These are phyloP conservation scores for Ascoidea rubescens DNA, from an alignment of 805 yeast species.

Conservation along the genomic window DNA sequence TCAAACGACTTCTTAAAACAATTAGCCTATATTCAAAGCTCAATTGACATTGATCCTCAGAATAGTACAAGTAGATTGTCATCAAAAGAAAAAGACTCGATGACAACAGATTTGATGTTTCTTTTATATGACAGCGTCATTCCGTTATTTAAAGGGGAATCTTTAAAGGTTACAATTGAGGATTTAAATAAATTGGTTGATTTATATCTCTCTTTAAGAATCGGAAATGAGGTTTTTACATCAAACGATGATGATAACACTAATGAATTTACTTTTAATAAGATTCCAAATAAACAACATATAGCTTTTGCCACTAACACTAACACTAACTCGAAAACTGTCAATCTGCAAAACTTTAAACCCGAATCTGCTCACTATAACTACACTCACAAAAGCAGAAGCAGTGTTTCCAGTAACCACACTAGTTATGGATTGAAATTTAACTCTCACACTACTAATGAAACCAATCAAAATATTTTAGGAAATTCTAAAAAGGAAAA, in stretches of 20 bases:
- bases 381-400: background rate
- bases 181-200: conserved; percentile 23
- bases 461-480: background rate
- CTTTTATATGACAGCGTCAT: conserved; percentile 18
- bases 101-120: conserved; percentile 20
- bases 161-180: conserved; percentile 21
- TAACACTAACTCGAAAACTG: background rate
- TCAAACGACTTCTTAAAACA: conserved; percentile 14
- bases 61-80: conserved; percentile 12
- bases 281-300: background rate
- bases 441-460: background rate
- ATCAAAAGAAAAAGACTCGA: conserved; percentile 18
- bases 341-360: background rate
- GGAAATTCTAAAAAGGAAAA: background rate
- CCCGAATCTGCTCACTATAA: too few species aligned
- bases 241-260: background rate
- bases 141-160: conserved; percentile 23
- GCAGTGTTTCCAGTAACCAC: background rate
- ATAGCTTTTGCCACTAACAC: too few species aligned
- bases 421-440: background rate
- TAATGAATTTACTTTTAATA: background rate
- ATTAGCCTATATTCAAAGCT: conserved; percentile 16
- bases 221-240: conserved; percentile 1
- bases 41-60: conserved; percentile 7
- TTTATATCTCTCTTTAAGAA: conserved; percentile 18